Conservation (phyloP, 2,329 filamentous ascomycete species). For the Curvularia eragrostidis region DNA sequence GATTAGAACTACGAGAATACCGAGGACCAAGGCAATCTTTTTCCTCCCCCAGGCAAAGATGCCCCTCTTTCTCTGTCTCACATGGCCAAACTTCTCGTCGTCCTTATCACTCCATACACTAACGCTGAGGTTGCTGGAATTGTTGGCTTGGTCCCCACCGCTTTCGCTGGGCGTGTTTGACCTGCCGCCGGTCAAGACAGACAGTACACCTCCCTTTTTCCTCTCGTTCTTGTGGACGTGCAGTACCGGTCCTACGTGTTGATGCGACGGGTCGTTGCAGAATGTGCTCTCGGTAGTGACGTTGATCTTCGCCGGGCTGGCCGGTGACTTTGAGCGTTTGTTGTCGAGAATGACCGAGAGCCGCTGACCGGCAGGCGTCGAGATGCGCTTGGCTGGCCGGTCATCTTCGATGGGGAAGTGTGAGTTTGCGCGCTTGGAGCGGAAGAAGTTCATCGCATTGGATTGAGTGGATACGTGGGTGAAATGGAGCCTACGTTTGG, state of each 20-base stretch:
- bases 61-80: slow-evolving; percentile 32
- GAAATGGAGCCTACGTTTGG: not conserved
- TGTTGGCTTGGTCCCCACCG: slow-evolving; percentile 33
- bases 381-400: slow-evolving; percentile 51
- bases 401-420: slow-evolving; percentile 36
- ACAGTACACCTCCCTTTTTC: slow-evolving; percentile 28
- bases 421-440: slow-evolving; percentile 28
- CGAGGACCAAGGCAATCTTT: slow-evolving; percentile 45
- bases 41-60: slow-evolving; percentile 50
- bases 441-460: slow-evolving; percentile 37
- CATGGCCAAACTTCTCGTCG: slow-evolving; percentile 40
- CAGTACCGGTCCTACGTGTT: slow-evolving; percentile 31
- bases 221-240: slow-evolving; percentile 25
- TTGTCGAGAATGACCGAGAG: slow-evolving; percentile 51
- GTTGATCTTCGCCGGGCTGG: slow-evolving; percentile 29
- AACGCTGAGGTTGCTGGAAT: slow-evolving; percentile 41
- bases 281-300: slow-evolving; percentile 40
- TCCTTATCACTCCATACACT: slow-evolving; percentile 49
- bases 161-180: slow-evolving; percentile 42
- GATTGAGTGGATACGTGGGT: not conserved
- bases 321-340: slow-evolving; percentile 27
- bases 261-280: slow-evolving; percentile 37
- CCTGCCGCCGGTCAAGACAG: slow-evolving; percentile 29
- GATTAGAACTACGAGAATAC: slow-evolving; percentile 43
- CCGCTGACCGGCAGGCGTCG: slow-evolving; percentile 52